phyloP scores from a whole-genome alignment of 257 asterid genomes.

The Henckelia pumila region DNA sequence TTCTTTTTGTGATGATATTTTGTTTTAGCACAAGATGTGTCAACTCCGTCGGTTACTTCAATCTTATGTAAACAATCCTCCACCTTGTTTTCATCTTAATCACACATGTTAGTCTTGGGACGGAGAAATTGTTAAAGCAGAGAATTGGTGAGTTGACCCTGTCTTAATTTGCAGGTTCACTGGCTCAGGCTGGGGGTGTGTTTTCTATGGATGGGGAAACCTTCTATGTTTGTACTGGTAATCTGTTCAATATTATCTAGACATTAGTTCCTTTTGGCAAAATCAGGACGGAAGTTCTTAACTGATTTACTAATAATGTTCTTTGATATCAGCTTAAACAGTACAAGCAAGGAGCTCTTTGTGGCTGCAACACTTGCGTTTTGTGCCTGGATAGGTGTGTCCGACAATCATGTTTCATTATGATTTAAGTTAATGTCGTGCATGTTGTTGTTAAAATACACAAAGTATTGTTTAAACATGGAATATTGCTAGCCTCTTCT shows the following conservation, averaged over 20 bases:
- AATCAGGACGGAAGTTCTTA: background rate
- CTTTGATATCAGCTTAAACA: constrained; percentile 47
- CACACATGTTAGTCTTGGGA: background rate
- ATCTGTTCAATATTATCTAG: constrained; percentile 3
- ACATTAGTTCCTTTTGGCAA: background rate
- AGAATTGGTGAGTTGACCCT: constrained; percentile 7
- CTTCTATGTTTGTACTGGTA: constrained; percentile 87
- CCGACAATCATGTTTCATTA: background rate
- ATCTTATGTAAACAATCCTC: background rate
- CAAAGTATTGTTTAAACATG: background rate
- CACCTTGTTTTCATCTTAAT: background rate
- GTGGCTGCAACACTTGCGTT: constrained; percentile 64
- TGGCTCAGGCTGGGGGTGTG: constrained; percentile 82
- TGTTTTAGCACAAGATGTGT: background rate
- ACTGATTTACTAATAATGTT: constrained; percentile 15
- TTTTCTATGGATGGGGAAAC: constrained; percentile 96
- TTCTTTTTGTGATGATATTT: background rate
- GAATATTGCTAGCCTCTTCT: background rate
- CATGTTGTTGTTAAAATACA: background rate
- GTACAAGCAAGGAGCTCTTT: constrained; percentile 75
- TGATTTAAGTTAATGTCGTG: constrained; percentile 6
- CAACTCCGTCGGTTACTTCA: too few species aligned
- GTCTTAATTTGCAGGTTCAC: constrained; percentile 63
- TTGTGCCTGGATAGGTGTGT: constrained; percentile 68
- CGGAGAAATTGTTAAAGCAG: background rate